Base-by-base conservation (phyloP, 2,329 filamentous ascomycete species). In the Bipolaris cookei region DNA sequence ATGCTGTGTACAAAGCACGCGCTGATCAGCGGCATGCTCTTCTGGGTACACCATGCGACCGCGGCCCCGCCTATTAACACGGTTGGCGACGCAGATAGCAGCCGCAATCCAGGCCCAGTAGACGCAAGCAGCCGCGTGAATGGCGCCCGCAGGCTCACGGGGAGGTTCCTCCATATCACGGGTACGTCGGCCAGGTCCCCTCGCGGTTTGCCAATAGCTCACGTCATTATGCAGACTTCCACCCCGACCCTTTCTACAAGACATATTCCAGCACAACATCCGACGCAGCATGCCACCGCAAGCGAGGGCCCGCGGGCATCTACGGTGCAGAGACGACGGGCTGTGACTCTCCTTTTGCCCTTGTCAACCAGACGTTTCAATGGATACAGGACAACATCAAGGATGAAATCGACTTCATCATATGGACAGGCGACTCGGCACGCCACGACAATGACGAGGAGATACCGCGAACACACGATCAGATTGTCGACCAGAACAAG, bases 391-490 rank as follows among this genome's bases (percentile, higher is more conserved):
- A 87, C 41, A 88, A 96, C 68, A 72, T 97, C 56, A 89, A 85
- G 71, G 89, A 93, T 72, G 78, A 88, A 3, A 84, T 97, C 62
- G 92, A 97, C 75, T 97, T 97, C 73, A 88, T 97, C 47, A 81
- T 97, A 46, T 97, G 92, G 92, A 97, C 93, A 1, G 92, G 92
- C 63, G 92, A 97, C 76, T 94, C 90, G 30, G 91, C 90, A 18
- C 86, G 92, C 63, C 92, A 97, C 77, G 93, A 97, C 76, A 94
- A 89, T 75, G 92, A 97, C 73, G 90, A 94, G 74, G 78, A 84
- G 45, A 82, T 90, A 32, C 94, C 94, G 11, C 89, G 95, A 64
- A 90, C 83, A 35, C 83, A 87, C 38, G 81, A 84, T 39, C 88
- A 97, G 73, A 88, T 99, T n/a, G 79, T 94, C 14, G 80, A 85